Evolutionary conservation across 495 filamentous ascomycete genomes (phyloP).

Genomic region (Trichoderma reesei): DNA sequence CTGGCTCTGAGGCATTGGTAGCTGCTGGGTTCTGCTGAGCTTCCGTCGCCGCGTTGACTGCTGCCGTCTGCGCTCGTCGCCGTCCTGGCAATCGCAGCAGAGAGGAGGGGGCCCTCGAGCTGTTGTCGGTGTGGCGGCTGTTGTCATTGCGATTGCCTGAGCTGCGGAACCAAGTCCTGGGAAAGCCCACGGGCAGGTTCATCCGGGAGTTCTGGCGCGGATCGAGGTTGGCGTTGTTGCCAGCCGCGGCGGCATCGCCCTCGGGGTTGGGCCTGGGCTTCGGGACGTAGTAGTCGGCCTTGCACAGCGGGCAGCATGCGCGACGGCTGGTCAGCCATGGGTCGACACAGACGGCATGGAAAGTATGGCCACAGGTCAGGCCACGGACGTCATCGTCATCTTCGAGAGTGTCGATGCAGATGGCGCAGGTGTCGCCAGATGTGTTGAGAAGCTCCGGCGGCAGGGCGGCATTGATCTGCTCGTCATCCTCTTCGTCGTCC

Average conservation of each 20-base stretch:
- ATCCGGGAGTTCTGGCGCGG: conserved; percentile 26
- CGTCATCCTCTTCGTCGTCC: conserved; percentile 62
- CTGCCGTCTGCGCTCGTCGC: background rate
- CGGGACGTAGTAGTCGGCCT: conserved; percentile 89
- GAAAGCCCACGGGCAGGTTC: conserved; percentile 28
- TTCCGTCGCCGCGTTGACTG: background rate
- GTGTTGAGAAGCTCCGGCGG: conserved; percentile 72
- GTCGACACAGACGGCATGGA: conserved; percentile 89
- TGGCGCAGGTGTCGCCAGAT: conserved; percentile 93
- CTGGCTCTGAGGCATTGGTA: background rate
- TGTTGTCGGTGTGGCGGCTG: background rate
- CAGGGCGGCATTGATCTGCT: conserved; percentile 73
- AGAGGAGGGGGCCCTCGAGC: background rate
- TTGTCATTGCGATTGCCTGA: background rate
- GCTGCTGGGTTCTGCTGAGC: background rate
- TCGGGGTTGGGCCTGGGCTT: conserved; percentile 53
- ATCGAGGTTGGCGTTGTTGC: conserved; percentile 18
- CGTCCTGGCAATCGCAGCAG: background rate
- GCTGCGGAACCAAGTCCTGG: conserved; percentile 17
- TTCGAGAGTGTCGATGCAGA: conserved; percentile 88
- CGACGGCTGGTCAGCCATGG: conserved; percentile 90
- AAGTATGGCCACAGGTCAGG: conserved; percentile 88
- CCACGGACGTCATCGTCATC: conserved; percentile 94
- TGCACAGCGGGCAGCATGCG: conserved; percentile 94
- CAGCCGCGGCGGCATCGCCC: conserved; percentile 22